These are phyloP conservation scores for Botrytis squamosa DNA, from an alignment of 2,329 filamentous ascomycete species.

Conservation along the genomic window DNA sequence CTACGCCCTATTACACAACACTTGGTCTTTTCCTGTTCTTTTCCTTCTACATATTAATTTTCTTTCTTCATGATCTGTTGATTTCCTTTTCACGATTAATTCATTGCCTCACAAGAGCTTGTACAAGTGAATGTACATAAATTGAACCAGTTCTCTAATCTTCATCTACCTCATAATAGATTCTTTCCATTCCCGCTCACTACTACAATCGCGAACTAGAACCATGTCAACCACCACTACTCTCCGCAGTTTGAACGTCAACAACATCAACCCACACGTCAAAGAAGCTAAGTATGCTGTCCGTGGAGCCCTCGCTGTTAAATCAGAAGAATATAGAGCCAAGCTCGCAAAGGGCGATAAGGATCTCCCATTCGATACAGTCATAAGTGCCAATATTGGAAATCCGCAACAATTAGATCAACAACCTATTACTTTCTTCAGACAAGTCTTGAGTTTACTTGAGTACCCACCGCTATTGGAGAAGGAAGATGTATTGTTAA, in stretches of 20 bases:
- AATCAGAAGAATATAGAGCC: slow-evolving; percentile 86
- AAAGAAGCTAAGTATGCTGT: slow-evolving; percentile 92
- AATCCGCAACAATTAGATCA: slow-evolving; percentile 99
- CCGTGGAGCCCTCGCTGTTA: slow-evolving; percentile 89
- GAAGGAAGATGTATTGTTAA: slow-evolving; percentile 74
- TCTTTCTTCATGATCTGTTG: background rate
- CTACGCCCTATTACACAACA: background rate
- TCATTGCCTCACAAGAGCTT: background rate
- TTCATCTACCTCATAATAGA: slow-evolving; percentile 1
- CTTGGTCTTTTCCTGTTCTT: too few species aligned
- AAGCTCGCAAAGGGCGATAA: slow-evolving; percentile 58
- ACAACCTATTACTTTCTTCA: slow-evolving; percentile 98
- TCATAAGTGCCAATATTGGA: slow-evolving; percentile 97
- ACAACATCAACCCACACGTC: slow-evolving; percentile 92
- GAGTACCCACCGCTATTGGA: slow-evolving; percentile 87
- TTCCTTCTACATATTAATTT: background rate
- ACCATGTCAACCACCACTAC: slow-evolving; percentile 41
- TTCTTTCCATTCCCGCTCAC: slow-evolving; percentile 1
- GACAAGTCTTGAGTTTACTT: slow-evolving; percentile 88
- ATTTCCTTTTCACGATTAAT: background rate
- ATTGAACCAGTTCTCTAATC: slow-evolving; percentile 11
- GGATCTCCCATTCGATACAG: slow-evolving; percentile 75
- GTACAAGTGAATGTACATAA: slow-evolving; percentile 13
- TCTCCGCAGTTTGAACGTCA: slow-evolving; percentile 61
- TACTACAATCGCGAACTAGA: slow-evolving; percentile 22